Conservation (phyloP, 768 basidiomycete species). For the Lanmaoa rubissima region DNA sequence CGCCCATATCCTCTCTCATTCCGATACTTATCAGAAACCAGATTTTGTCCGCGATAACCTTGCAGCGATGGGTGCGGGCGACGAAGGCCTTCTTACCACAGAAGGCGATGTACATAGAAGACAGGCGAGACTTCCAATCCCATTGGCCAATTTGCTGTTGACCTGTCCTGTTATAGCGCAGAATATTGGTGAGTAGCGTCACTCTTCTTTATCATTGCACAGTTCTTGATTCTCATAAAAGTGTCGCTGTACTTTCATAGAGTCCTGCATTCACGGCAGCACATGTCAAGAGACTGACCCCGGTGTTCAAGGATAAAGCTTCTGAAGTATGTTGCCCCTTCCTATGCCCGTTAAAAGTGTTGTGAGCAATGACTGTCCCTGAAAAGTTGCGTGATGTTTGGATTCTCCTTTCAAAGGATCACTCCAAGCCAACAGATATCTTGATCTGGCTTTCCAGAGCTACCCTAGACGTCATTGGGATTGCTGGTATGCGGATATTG, state of each 20-base stretch:
- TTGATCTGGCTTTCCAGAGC: conserved; percentile 62
- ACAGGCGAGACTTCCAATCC: conserved; percentile 36
- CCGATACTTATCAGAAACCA: conserved; percentile 63
- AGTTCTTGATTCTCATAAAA: neutral
- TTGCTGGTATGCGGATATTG: conserved; percentile 46
- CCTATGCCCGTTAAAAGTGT: neutral
- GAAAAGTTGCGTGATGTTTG: conserved; percentile 48
- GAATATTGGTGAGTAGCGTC: conserved; percentile 45
- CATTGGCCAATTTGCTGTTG: neutral
- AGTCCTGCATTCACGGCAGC: conserved; percentile 51
- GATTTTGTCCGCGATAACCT: conserved; percentile 52
- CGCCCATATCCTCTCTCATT: conserved; percentile 53
- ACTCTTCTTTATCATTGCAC: neutral
- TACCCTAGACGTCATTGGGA: conserved; percentile 76
- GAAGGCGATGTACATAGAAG: conserved; percentile 57
- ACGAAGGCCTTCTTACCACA: conserved; percentile 47
- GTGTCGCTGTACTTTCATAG: conserved; percentile 23
- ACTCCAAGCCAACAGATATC: conserved; percentile 47
- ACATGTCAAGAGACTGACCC: conserved; percentile 48
- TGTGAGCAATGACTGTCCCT: neutral
- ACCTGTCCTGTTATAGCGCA: conserved; percentile 36
- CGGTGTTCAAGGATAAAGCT: conserved; percentile 61
- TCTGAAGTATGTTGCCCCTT: conserved; percentile 38
- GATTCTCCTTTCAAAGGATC: conserved; percentile 23
- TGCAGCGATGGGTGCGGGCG: conserved; percentile 50